These are phyloP conservation scores for Geoglossum glabrum DNA, from an alignment of 495 filamentous ascomycete species.

Conservation along the genomic window DNA sequence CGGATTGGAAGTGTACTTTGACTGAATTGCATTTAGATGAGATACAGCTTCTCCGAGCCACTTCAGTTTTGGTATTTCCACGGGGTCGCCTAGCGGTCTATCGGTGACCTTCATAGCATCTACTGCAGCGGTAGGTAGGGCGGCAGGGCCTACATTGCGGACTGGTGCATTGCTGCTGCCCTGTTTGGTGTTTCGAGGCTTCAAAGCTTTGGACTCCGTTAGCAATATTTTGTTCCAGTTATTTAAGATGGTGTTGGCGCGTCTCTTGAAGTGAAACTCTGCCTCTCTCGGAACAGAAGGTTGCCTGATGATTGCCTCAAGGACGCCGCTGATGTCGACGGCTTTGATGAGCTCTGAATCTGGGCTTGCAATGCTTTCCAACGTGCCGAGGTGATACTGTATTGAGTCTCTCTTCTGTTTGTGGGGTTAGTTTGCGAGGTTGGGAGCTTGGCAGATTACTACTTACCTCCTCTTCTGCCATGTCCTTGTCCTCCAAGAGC, in stretches of 20 bases:
- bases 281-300: no score
- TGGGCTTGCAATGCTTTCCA: no score
- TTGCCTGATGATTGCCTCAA: no score
- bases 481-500: not conserved
- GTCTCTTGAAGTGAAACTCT: no score
- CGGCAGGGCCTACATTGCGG: not conserved
- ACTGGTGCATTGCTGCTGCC: not conserved
- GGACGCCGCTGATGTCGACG: no score
- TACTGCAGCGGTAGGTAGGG: not conserved
- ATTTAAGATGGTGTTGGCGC: not conserved
- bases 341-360: no score
- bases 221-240: not conserved
- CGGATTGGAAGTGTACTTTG: not conserved
- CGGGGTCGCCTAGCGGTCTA: not conserved
- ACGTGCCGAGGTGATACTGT: no score
- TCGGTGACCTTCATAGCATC: not conserved
- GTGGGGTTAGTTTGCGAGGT: not conserved
- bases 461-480: not conserved
- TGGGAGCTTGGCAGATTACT: not conserved
- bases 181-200: not conserved
- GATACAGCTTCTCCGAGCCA: not conserved
- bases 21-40: not conserved
- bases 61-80: not conserved
- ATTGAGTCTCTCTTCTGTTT: no score
- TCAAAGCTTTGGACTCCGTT: not conserved